Evolutionary conservation across 805 yeast species (phyloP).

Genomic region (Saturnispora ahearnii): DNA sequence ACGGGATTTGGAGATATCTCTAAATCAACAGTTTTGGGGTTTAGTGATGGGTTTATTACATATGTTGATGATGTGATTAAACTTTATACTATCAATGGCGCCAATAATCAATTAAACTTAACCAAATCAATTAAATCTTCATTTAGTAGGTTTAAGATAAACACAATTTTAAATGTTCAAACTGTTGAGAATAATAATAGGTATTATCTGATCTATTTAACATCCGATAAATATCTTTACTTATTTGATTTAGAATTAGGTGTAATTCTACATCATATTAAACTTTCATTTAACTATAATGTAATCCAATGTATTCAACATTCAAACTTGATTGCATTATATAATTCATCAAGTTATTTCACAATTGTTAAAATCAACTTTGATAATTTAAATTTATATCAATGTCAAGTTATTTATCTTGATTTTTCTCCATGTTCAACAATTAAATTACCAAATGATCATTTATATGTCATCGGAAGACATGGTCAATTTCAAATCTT

Average conservation of each 20-base stretch:
- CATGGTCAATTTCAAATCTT: constrained; percentile 16
- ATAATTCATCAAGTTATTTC: constrained; percentile 4
- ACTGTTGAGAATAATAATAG: not conserved
- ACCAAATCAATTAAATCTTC: not conserved
- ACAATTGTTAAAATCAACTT: not conserved
- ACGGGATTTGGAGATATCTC: not conserved
- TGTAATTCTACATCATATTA: not conserved
- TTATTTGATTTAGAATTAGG: constrained; percentile 6
- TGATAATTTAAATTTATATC: not conserved
- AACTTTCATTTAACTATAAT: constrained; percentile 4
- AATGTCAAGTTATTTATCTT: constrained; percentile 12
- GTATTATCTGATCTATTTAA: not conserved
- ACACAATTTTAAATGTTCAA: not conserved
- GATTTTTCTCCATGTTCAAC: constrained; percentile 21
- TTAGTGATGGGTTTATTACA: not conserved
- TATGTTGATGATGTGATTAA: not conserved
- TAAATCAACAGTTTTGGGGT: not conserved
- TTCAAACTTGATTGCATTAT: constrained; percentile 3
- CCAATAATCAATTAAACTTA: not conserved
- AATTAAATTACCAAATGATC: constrained; percentile 15
- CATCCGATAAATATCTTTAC: not conserved
- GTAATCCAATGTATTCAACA: constrained; percentile 2
- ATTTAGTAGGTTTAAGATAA: not conserved
- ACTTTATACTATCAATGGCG: not conserved
- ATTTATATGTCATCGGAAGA: constrained; percentile 16